Conservation (phyloP, 1,284 basidiomycete species). For the Cutaneotrichosporon arboriforme region DNA sequence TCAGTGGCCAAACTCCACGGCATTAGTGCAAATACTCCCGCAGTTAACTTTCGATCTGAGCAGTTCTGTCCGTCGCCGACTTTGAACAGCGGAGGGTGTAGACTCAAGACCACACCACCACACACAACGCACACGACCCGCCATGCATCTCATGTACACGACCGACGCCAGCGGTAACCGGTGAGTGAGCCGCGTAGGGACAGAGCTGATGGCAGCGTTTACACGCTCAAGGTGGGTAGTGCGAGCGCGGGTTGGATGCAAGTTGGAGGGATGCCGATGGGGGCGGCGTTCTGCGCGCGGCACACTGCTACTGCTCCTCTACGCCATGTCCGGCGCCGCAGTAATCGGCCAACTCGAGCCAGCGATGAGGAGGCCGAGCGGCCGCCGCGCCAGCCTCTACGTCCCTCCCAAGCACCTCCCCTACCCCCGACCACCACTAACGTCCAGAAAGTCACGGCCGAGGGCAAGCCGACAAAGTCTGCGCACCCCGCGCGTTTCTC, state of each 20-base stretch:
- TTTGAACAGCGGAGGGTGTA: background rate
- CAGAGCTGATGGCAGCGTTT: slow-evolving; percentile 48
- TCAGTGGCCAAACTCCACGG: no score
- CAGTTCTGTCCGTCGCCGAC: background rate
- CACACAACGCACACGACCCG: slow-evolving; percentile 23
- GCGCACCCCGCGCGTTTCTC: slow-evolving; percentile 96
- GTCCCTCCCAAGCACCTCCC: no score
- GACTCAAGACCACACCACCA: background rate
- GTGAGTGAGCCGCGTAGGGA: slow-evolving; percentile 19
- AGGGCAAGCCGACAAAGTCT: slow-evolving; percentile 79
- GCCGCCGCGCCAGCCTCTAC: no score
- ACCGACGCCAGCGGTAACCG: slow-evolving; percentile 67
- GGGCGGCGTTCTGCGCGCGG: no score
- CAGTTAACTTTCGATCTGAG: no score
- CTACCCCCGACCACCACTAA: background rate
- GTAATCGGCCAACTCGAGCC: no score
- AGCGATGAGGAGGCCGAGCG: no score
- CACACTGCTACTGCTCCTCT: no score
- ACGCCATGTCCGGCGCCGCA: no score
- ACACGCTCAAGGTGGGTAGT: slow-evolving; percentile 76
- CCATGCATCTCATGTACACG: slow-evolving; percentile 93
- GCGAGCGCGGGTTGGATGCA: no score
- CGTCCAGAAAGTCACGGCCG: slow-evolving; percentile 69
- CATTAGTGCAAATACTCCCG: no score
- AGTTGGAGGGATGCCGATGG: no score